A percentile compares a stretch with the other conserved stretches of the same genome.
These are phyloP conservation scores for Botryobasidium botryosum DNA, from an alignment of 768 basidiomycete species.

Conservation along the genomic window DNA sequence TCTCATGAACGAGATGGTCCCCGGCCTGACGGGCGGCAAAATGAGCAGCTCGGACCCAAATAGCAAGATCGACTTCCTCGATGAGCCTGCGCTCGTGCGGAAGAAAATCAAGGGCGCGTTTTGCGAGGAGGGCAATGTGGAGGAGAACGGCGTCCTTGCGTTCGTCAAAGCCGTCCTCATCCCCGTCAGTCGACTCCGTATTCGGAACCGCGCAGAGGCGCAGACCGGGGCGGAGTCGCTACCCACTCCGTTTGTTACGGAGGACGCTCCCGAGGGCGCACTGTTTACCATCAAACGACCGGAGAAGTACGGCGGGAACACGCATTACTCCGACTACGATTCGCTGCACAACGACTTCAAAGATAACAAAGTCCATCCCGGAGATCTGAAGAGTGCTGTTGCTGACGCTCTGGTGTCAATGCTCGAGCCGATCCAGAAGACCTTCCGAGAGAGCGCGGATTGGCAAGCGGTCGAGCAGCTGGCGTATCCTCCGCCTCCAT, in stretches of 20 bases:
- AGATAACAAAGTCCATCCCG: constrained; percentile 66
- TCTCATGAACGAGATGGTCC: constrained; percentile 97
- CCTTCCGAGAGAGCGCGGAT: constrained; percentile 59
- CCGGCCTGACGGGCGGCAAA: constrained; percentile 84
- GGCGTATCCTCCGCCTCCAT: constrained; percentile 50
- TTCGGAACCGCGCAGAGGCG: too few relatives aligned
- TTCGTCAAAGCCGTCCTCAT: constrained; percentile 81
- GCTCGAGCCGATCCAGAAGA: constrained; percentile 62
- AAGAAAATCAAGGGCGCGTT: constrained; percentile 86
- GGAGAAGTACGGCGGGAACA: constrained; percentile 53
- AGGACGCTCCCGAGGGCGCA: constrained; percentile 61
- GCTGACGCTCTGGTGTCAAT: constrained; percentile 55
- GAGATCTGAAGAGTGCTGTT: constrained; percentile 72
- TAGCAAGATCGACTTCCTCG: constrained; percentile 96
- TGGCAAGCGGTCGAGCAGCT: constrained; percentile 61
- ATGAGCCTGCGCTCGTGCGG: constrained; percentile 63
- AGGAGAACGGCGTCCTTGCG: constrained; percentile 75
- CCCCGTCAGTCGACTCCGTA: constrained; percentile 60
- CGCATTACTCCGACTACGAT: constrained; percentile 53
- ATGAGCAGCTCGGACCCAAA: constrained; percentile 98
- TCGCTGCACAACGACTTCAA: constrained; percentile 60
- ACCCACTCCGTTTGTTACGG: constrained; percentile 30
- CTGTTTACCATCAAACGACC: constrained; percentile 66
- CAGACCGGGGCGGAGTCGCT: constrained; percentile 23
- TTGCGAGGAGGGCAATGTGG: constrained; percentile 81